These are phyloP conservation scores for Trifolium subterraneum DNA, from an alignment of 306 rosid species.

Conservation along the genomic window DNA sequence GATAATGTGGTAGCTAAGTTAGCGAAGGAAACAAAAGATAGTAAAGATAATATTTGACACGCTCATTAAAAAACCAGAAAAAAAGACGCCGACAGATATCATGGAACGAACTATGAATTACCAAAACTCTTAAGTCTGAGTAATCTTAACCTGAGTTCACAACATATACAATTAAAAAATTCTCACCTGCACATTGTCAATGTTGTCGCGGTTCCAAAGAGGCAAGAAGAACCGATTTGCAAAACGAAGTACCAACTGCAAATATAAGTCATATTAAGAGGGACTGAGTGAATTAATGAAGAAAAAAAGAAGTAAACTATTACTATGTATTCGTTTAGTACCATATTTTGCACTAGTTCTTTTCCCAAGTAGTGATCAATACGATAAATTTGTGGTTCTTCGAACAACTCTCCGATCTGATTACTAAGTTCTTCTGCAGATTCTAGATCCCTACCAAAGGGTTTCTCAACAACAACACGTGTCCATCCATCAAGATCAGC, in stretches of 20 bases:
- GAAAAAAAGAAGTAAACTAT: constrained; percentile 30
- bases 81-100: background rate
- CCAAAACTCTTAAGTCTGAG: constrained; percentile 20
- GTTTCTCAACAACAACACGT: constrained; percentile 96
- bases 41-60: background rate
- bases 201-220: constrained; percentile 97
- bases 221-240: constrained; percentile 93
- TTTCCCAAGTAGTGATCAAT: constrained; percentile 99
- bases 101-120: constrained; percentile 20
- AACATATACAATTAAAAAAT: constrained; percentile 31
- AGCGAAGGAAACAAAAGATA: constrained; percentile 10
- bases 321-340: constrained; percentile 47
- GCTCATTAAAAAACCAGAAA: background rate
- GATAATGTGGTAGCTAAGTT: constrained; percentile 27
- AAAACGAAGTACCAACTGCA: constrained; percentile 97
- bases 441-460: constrained; percentile 89
- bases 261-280: constrained; percentile 41
- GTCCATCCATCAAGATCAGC: constrained; percentile 98
- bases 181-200: constrained; percentile 86
- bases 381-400: constrained; percentile 90
- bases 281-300: constrained; percentile 43
- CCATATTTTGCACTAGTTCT: constrained; percentile 97
- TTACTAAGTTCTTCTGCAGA: constrained; percentile 89
- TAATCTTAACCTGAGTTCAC: constrained; percentile 24
- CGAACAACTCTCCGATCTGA: constrained; percentile 86